Evolutionary conservation across 495 filamentous ascomycete genomes (phyloP).

Genomic region (Pseudomonodictys pantanalensis): DNA sequence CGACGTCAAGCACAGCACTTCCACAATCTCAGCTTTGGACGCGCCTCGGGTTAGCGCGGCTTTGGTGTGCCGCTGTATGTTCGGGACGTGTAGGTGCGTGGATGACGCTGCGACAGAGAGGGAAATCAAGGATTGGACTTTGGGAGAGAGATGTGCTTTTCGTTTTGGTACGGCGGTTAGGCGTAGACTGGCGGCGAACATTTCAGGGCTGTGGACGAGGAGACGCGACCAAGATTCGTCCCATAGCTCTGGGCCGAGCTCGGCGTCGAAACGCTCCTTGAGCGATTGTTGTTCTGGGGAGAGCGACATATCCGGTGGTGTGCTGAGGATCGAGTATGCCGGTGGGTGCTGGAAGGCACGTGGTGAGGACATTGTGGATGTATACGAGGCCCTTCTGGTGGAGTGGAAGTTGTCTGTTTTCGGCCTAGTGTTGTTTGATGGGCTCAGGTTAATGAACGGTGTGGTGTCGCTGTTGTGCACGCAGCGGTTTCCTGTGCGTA

Average conservation of each 20-base stretch:
- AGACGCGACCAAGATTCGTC: conserved; percentile 32
- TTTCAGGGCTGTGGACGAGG: conserved; percentile 35
- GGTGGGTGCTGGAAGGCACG: not conserved
- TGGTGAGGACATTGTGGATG: not conserved
- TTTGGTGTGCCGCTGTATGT: conserved; percentile 38
- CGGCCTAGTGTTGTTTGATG: too few species aligned
- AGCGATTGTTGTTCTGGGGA: conserved; percentile 10
- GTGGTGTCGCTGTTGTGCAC: too few species aligned
- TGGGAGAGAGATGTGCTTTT: conserved; percentile 41
- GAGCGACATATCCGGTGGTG: conserved; percentile 5
- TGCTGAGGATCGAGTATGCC: not conserved
- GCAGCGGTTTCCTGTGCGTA: too few species aligned
- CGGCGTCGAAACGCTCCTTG: conserved; percentile 10
- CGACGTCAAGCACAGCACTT: conserved; percentile 42
- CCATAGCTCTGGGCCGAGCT: conserved; percentile 21
- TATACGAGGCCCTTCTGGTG: not conserved
- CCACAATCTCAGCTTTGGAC: conserved; percentile 41
- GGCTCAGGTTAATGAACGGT: too few species aligned
- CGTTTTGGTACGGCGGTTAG: conserved; percentile 36
- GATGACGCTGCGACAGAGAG: conserved; percentile 43
- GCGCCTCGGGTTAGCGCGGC: conserved; percentile 41
- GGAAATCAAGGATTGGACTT: conserved; percentile 43
- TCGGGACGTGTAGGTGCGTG: conserved; percentile 45
- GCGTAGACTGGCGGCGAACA: conserved; percentile 39
- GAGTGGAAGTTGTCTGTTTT: conserved; percentile 12